phyloP scores from a whole-genome alignment of 192 early-diverging fungal species.

The Coemansia aciculifera region DNA sequence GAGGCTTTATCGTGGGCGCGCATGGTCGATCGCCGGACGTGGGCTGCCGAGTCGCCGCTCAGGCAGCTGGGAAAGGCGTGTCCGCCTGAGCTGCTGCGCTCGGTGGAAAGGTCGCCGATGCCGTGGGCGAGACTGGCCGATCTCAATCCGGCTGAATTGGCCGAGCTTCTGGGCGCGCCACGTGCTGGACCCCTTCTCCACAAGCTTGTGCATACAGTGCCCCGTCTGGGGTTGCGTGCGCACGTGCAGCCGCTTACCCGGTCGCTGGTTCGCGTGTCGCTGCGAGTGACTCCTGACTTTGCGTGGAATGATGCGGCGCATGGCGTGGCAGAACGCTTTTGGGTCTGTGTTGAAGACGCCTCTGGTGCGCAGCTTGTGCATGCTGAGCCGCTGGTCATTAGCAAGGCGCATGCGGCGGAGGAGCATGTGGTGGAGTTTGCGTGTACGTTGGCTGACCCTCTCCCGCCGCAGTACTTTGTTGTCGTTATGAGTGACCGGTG shows the following conservation, averaged over 20 bases:
- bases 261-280: conserved; percentile 84
- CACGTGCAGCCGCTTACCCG: conserved; percentile 93
- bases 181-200: conserved; percentile 90
- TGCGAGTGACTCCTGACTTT: conserved; percentile 93
- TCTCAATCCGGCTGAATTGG: conserved; percentile 86
- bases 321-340: conserved; percentile 86
- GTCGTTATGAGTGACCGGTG: conserved; percentile 91
- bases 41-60: conserved; percentile 94
- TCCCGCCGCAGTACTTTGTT: conserved; percentile 97
- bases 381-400: conserved; percentile 89
- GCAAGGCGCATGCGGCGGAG: conserved; percentile 76
- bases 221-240: conserved; percentile 85
- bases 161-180: conserved; percentile 83
- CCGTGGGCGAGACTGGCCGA: conserved; percentile 95
- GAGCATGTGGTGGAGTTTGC: conserved; percentile 90
- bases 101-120: conserved; percentile 91
- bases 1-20: conserved; percentile 92
- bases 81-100: conserved; percentile 78
- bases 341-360: conserved; percentile 93
- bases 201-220: conserved; percentile 90
- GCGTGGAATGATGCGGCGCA: conserved; percentile 88
- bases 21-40: conserved; percentile 92
- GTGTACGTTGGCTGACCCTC: conserved; percentile 85
- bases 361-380: conserved; percentile 88
- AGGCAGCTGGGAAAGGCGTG: conserved; percentile 78